A percentile compares a stretch with the other conserved stretches of the same genome.
These are phyloP conservation scores for Panicum hallii DNA, from an alignment of 202 grass and related monocot genomes.

Conservation along the genomic window DNA sequence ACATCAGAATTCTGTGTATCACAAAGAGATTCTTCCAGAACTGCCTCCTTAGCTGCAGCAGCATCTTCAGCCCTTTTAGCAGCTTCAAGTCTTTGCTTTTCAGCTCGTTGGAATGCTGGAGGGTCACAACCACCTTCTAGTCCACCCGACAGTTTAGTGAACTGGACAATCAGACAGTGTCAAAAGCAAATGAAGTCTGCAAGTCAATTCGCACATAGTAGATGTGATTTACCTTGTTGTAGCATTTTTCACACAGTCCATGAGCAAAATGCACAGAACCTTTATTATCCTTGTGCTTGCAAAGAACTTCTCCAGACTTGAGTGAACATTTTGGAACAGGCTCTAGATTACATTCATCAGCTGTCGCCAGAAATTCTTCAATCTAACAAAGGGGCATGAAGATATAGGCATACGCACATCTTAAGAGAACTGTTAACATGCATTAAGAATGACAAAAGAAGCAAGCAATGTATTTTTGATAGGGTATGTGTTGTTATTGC, in stretches of 20 bases:
- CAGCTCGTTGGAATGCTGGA: constrained; percentile 88
- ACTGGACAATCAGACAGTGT: constrained; percentile 56
- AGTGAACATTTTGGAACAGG: constrained; percentile 47
- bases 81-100: constrained; percentile 67
- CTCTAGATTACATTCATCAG: constrained; percentile 62
- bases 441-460: background rate
- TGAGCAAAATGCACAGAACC: constrained; percentile 76
- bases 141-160: constrained; percentile 86
- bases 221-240: constrained; percentile 67
- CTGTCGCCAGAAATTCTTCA: constrained; percentile 80
- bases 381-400: constrained; percentile 60
- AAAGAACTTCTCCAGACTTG: constrained; percentile 71
- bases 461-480: background rate
- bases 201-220: constrained; percentile 31
- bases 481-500: background rate
- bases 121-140: constrained; percentile 83
- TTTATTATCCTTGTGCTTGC: constrained; percentile 75
- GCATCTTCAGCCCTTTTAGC: constrained; percentile 47
- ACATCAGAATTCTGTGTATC: constrained; percentile 45
- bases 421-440: constrained; percentile 23
- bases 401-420: background rate
- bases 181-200: constrained; percentile 31
- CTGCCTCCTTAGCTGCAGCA: constrained; percentile 40
- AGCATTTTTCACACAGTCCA: constrained; percentile 97
- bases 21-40: constrained; percentile 45